phyloP scores from a whole-genome alignment of 139 green algal species.

The Astrephomene gubernaculifera region DNA sequence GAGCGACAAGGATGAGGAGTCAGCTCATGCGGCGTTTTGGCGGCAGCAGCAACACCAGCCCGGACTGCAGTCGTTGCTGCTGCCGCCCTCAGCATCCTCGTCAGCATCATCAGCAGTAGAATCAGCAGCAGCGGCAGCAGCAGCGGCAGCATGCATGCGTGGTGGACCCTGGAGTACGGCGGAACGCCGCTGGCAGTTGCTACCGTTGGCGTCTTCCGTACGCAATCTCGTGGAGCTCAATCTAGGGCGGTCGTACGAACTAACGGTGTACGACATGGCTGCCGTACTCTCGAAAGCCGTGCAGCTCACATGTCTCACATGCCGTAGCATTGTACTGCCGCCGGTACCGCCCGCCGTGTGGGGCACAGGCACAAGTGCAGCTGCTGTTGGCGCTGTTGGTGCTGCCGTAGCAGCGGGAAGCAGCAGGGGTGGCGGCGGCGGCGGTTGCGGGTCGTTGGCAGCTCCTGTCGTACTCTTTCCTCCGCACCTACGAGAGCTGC shows the following conservation, averaged over 20 bases:
- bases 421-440: background rate
- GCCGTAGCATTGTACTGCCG: conserved; percentile 24
- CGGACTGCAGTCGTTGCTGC: too few species aligned
- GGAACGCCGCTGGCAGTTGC: background rate
- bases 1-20: too few species aligned
- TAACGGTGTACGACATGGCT: conserved; percentile 23
- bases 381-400: background rate
- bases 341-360: background rate
- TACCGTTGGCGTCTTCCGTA: background rate
- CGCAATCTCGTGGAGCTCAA: conserved; percentile 2
- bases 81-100: too few species aligned
- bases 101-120: too few species aligned
- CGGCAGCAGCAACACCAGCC: too few species aligned
- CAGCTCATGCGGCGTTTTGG: too few species aligned
- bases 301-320: background rate
- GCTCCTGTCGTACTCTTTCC: conserved; percentile 6
- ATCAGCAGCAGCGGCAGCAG: too few species aligned
- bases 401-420: background rate
- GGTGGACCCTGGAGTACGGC: background rate
- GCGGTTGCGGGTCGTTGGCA: background rate
- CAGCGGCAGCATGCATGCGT: too few species aligned
- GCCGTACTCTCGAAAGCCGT: background rate
- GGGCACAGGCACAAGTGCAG: too few species aligned
- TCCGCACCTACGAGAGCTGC: conserved; percentile 18
- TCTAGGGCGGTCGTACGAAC: conserved; percentile 8